Evolutionary conservation across 2,329 filamentous ascomycete species (phyloP).

Genomic region (Trematosphaeria pertusa): DNA sequence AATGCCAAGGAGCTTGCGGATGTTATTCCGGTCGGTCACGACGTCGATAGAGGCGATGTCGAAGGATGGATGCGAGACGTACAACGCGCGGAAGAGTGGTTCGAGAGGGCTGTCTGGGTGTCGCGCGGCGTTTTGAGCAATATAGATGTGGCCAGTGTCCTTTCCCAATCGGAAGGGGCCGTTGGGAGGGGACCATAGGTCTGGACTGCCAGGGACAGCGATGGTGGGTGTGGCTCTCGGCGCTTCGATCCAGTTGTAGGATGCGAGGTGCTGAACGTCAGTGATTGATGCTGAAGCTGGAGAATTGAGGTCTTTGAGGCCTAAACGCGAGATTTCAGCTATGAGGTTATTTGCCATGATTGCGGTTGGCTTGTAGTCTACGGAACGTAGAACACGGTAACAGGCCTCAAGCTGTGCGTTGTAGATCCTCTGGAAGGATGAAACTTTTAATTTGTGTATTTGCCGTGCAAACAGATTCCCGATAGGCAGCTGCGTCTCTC

Average conservation of each 20-base stretch:
- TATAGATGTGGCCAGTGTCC: constrained; percentile 54
- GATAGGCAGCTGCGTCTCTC: constrained; percentile 6
- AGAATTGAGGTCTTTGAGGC: constrained; percentile 18
- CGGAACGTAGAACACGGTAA: constrained; percentile 9
- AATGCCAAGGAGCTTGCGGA: constrained; percentile 58
- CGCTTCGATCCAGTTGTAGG: constrained; percentile 60
- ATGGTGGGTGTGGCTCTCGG: constrained; percentile 46
- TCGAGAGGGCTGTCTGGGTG: constrained; percentile 55
- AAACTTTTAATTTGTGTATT: constrained; percentile 9
- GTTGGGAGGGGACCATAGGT: constrained; percentile 48
- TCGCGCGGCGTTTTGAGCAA: constrained; percentile 56
- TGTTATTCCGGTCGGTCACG: constrained; percentile 57
- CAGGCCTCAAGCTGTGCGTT: constrained; percentile 6
- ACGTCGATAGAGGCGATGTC: constrained; percentile 50
- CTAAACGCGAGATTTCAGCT: constrained; percentile 17
- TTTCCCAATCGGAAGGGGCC: constrained; percentile 24
- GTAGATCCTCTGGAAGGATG: constrained; percentile 7
- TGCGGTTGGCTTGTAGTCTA: constrained; percentile 13
- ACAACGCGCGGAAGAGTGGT: constrained; percentile 56
- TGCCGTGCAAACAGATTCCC: constrained; percentile 7
- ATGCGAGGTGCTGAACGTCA: constrained; percentile 52
- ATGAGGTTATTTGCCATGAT: constrained; percentile 14
- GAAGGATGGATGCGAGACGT: constrained; percentile 47
- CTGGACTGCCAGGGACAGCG: constrained; percentile 30
- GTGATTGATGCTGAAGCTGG: constrained; percentile 38